Conservation (phyloP, 192 early-diverging fungal species). For the Coemansia interrupta region DNA sequence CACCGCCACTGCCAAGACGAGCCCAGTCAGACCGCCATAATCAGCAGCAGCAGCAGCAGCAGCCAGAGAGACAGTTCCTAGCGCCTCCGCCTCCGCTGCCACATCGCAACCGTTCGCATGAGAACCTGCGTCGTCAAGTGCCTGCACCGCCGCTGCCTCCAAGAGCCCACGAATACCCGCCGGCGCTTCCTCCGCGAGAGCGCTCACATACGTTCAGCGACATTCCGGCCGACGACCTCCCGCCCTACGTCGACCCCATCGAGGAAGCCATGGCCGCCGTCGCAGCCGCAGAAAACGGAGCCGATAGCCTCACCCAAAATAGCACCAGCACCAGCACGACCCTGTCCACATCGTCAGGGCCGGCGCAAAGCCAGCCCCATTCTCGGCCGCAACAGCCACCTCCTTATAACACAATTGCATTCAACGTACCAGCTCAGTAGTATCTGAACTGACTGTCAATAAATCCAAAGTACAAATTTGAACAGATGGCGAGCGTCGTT, state of each 20-base stretch:
- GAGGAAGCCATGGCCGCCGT: conserved; percentile 34
- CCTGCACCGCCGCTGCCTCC: conserved; percentile 7
- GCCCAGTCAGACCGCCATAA: not conserved
- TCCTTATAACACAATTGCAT: conserved; percentile 30
- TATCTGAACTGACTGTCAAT: no score
- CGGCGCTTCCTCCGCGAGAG: conserved; percentile 12
- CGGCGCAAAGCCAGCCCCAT: not conserved
- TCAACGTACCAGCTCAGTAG: not conserved
- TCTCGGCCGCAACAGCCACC: conserved; percentile 19
- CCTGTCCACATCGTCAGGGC: not conserved
- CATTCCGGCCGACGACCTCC: conserved; percentile 35
- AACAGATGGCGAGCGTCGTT: not conserved
- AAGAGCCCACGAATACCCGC: conserved; percentile 6
- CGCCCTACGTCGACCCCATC: conserved; percentile 49
- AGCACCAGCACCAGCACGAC: not conserved
- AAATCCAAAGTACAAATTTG: not conserved
- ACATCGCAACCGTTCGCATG: not conserved
- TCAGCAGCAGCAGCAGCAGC: not conserved
- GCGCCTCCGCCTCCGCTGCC: conserved; percentile 6
- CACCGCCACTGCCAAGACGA: conserved; percentile 5
- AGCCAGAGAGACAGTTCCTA: not conserved
- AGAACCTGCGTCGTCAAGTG: not conserved
- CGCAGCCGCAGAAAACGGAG: not conserved
- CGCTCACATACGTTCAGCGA: conserved; percentile 40
- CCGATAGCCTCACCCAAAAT: no score